Evolutionary conservation across 768 basidiomycete genomes (phyloP), one percentile per base, ranked within the genome.

Genomic region (Fomitopsis serialis): DNA sequence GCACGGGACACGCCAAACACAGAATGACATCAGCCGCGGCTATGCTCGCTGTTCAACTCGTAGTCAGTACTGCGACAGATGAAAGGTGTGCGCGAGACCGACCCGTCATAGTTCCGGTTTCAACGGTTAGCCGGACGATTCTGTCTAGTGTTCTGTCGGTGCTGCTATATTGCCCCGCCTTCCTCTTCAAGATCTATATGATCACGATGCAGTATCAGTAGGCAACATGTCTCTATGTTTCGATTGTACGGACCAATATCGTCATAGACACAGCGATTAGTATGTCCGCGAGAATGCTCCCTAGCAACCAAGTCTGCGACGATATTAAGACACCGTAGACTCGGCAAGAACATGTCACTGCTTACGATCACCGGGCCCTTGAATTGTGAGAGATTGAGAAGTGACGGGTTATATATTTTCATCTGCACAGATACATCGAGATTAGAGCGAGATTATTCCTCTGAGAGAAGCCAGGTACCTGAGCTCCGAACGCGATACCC

Each of bases 201-300:
- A 36, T 17, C 9, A 29, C n/a, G n/a, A n/a, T n/a, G n/a, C n/a
- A n/a, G n/a, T n/a, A n/a, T n/a, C n/a, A n/a, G n/a, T n/a, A n/a
- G n/a, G n/a, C n/a, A n/a, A n/a, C n/a, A n/a, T n/a, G n/a, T n/a
- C n/a, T n/a, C 11, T 32, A 32, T 32, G 29, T 6, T 32, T 32
- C 29, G 10, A 48, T 27, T 17, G 22, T 19, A 45, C 55, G 15
- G 25, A 56, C 55, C 9, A 43, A 19, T 5, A 22, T 32, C 6
- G 55, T 53, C 55, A 56, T 56, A 10, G 32, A 15, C 3, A 29
- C 42, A 6, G 55, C 55, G 22, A 56, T 56, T 32, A 56, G 25
- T 11, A 45, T n/a, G 36, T 56, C 55, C 10, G 48, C 50, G 12
- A 56, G 5, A 13, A 50, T 45, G 12, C 24, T 34, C 4, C 45